These are phyloP conservation scores for Chionographis japonica DNA, from an alignment of 106 monocot species.

Conservation along the genomic window DNA sequence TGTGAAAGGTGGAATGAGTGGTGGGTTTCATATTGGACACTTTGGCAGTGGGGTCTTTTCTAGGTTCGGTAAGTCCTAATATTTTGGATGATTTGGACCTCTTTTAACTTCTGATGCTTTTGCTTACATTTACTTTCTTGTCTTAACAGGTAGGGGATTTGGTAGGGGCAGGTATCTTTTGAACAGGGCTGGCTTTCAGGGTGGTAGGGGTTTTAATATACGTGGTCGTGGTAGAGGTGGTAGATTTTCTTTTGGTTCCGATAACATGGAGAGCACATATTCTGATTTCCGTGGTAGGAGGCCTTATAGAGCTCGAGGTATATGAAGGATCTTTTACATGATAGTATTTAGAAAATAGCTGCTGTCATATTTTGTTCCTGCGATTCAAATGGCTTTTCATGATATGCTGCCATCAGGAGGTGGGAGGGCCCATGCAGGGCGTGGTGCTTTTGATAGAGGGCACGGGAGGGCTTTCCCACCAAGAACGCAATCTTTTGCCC, in stretches of 20 bases:
- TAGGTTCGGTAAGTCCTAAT: constrained; percentile 43
- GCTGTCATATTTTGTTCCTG: neutral
- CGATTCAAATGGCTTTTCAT: neutral
- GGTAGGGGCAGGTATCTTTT: constrained; percentile 53
- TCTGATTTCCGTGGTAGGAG: constrained; percentile 41
- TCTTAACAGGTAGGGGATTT: constrained; percentile 54
- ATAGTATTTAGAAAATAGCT: neutral
- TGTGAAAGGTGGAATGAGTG: constrained; percentile 80
- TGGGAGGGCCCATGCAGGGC: constrained; percentile 28
- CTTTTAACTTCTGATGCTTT: neutral
- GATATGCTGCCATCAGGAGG: constrained; percentile 29
- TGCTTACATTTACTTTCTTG: neutral
- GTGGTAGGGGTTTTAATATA: constrained; percentile 43
- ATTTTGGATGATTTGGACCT: no score
- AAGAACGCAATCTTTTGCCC: constrained; percentile 37
- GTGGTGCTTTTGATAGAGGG: constrained; percentile 45
- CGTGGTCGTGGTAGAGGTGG: constrained; percentile 55
- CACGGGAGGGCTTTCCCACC: constrained; percentile 31
- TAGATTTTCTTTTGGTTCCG: constrained; percentile 31
- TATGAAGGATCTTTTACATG: neutral
- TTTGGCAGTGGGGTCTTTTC: constrained; percentile 30
- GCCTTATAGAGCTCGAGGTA: constrained; percentile 58
- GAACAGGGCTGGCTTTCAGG: constrained; percentile 47
- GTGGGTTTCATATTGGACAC: constrained; percentile 65
- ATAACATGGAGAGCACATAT: constrained; percentile 20